A percentile compares a stretch with the other conserved stretches of the same genome.
Conservation (phyloP, 139 green algal genomes). For the Zygnema circumcarinatum region DNA sequence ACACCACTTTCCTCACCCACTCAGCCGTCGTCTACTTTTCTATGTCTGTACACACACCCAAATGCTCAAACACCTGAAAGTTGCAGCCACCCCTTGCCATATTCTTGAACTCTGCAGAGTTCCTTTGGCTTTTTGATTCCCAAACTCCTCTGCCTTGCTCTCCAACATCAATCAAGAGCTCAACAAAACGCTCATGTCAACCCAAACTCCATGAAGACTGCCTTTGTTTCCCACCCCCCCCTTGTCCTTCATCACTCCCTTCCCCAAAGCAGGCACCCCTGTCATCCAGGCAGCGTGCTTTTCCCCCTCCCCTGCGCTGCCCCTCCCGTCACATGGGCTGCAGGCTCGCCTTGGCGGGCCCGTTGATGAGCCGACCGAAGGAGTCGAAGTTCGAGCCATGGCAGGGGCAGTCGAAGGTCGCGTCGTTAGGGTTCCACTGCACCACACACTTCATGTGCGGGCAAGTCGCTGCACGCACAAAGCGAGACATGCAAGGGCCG, state of each 20-base stretch:
- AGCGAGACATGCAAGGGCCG: no score
- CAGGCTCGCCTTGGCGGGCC: slow-evolving; percentile 67
- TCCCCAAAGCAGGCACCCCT: not conserved
- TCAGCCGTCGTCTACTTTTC: no score
- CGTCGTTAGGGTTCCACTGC: slow-evolving; percentile 73
- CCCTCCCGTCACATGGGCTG: slow-evolving; percentile 8
- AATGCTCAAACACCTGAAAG: no score
- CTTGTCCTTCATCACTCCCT: not conserved
- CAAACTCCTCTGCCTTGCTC: no score
- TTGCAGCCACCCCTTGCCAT: no score
- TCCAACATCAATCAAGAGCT: no score
- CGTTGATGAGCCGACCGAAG: slow-evolving; percentile 69
- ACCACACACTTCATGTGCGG: slow-evolving; percentile 69
- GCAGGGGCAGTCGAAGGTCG: slow-evolving; percentile 78
- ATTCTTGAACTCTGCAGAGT: no score
- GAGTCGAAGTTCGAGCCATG: slow-evolving; percentile 72
- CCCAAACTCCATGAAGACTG: no score
- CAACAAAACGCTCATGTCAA: no score
- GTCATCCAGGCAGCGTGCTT: not conserved
- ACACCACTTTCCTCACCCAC: no score
- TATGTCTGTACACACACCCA: no score
- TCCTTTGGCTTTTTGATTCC: no score
- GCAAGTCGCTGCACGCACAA: slow-evolving; percentile 60
- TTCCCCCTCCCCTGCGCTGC: not conserved
- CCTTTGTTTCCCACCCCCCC: not conserved